Evolutionary conservation across 108 stramenopile species (phyloP), one percentile per base, ranked within the genome.

Genomic region (Cyclotella atomus): DNA sequence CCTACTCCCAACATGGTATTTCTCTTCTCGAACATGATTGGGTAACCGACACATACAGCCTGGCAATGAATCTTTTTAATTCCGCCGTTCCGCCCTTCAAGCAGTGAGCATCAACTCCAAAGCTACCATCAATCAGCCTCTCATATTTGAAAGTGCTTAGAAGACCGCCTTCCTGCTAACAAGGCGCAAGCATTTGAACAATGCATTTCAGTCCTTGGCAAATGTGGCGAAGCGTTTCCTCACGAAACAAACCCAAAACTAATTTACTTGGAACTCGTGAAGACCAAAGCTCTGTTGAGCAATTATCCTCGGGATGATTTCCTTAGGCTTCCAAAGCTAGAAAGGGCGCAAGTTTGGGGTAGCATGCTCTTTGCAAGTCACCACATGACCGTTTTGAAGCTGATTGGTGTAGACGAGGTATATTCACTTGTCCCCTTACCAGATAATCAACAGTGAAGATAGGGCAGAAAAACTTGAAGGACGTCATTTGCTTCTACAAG

Each of bases 1-100:
- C 41, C 10, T 76, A 76, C 28, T 71, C 52, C n/a, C 16, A 35
- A 17, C 21, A 9, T 21, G 76, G 76, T 20, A 55, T 76, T 16
- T n/a, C n/a, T 12, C 60, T 67, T 52, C 70, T 76, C 20, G 49
- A 27, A 14, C 45, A 60, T 19, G 69, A 71, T 17, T 57, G 28
- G 38, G 47, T 60, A 60, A 46, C 28, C 4, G 0, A 7, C 25
- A 47, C 59, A 24, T 75, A 75, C 36, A 38, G 69, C 15, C 47
- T 75, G 16, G 25, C 59, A 4, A 28, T 75, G 24, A 25, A 24
- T 0, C 74, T 75, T 0, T 59, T 69, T 38, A 16, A 38, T 25
- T 25, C 50, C 27, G 67, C 67, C 4, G 4, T 49, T 10, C 47
- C 9, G n/a, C 16, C 47, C 47, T 49, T 10, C 47, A 4, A 19